phyloP scores from a whole-genome alignment of 306 rosid species.

The Rosa chinensis region DNA sequence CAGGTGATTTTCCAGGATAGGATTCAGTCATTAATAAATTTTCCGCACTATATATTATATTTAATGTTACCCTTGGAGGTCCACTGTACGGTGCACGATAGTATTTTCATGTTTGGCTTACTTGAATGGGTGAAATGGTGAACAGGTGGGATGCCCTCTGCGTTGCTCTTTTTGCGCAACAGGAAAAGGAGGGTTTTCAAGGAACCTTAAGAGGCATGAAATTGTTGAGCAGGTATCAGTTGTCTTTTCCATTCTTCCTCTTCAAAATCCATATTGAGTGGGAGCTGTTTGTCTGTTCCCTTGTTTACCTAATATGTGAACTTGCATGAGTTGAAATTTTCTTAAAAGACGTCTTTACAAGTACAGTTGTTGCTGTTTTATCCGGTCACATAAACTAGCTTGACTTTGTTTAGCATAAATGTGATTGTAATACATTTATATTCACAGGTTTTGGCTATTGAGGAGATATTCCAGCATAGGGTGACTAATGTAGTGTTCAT shows the following conservation, averaged over 20 bases:
- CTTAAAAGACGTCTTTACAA: neutral
- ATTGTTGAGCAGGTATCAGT: constrained; percentile 83
- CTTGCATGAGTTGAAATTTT: neutral
- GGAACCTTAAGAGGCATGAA: constrained; percentile 85
- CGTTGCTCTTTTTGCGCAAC: constrained; percentile 98
- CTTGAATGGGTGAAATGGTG: constrained; percentile 16
- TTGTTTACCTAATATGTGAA: neutral
- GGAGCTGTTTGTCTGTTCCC: constrained; percentile 1
- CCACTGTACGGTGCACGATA: too few species aligned
- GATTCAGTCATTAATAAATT: neutral
- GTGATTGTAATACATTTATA: constrained; percentile 16
- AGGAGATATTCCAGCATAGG: constrained; percentile 83
- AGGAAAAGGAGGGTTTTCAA: constrained; percentile 93
- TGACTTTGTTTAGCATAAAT: constrained; percentile 12
- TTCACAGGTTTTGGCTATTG: constrained; percentile 87
- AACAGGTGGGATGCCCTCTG: constrained; percentile 90
- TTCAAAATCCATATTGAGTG: neutral
- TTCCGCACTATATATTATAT: too few species aligned
- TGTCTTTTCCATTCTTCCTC: constrained; percentile 16
- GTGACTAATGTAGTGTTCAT: constrained; percentile 95
- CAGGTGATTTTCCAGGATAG: constrained; percentile 55
- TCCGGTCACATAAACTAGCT: constrained; percentile 18
- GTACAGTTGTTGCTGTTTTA: neutral
- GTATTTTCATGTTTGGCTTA: neutral
- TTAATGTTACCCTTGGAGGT: too few species aligned